Base-by-base conservation (phyloP, 1,284 basidiomycete genomes). In the Polyporus tsugae region DNA sequence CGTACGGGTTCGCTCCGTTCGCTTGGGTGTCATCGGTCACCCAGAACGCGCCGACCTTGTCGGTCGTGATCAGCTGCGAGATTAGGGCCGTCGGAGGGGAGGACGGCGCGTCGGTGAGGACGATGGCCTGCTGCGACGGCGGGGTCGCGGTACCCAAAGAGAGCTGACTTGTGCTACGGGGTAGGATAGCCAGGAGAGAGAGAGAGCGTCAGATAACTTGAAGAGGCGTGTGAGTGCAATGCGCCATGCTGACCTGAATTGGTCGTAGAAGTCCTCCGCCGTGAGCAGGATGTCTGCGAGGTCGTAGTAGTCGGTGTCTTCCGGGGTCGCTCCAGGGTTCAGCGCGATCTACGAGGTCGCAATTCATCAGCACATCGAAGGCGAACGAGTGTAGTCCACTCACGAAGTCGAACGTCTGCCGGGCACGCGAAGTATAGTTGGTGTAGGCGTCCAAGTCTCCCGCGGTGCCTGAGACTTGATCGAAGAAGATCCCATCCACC, bases 401-500 rank as follows among this genome's bases (percentile, higher is more conserved):
- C 39, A 74, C 74, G 41, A 68, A 72, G 22, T 57, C 64, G 49
- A 75, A 73, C 15, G 46, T 25, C 44, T 64, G 25, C 55, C 62
- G 55, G 6, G 74, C 73, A 15, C 62, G 55, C 9, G 57, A 58
- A 1, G 72, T 69, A 36, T 73, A 75, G 19, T 52, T 62, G 44
- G 60, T 49, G 63, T 77, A 77, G 39, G 65, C 67, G 22, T 65
- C 29, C 0, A 77, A 60, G 62, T 72, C 72, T 3, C 35, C 55
- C 10, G 67, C 59, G 9, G 59, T 63, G 9, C 69, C 71, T 19
- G 71, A 68, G 0, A 74, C 77, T 65, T 83, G 77, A 66, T 83
- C 81, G 72, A 82, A 82, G 70, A 83, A 83, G 41, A 83, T 81
- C 2, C 82, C 82, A 36, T 76, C 72, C 11, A 76, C 75, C 9